Evolutionary conservation across 164 flowering plant species (phyloP), one percentile per base, ranked within the genome.

Genomic region (Aristolochia californica): DNA sequence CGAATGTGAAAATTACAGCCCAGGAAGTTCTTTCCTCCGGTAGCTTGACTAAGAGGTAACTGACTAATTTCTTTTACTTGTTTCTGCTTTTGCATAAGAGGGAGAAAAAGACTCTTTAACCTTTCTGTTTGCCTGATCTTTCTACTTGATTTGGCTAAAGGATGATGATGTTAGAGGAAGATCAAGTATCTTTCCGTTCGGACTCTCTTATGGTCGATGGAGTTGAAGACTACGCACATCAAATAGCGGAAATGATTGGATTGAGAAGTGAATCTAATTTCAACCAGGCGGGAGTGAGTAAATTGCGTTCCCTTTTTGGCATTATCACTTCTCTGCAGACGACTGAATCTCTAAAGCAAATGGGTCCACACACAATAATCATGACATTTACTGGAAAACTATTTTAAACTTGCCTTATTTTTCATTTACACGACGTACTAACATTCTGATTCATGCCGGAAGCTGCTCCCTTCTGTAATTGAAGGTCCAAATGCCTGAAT

Each of bases 221-320:
- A 12, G 72, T 94, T 49, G 96, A 94, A 77, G 99, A 94, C 65
- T 94, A 94, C 68, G 81, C 99, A 0, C 97, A 88, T 78, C 99
- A 90, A 77, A 88, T 94, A 75, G 99, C 99, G 25, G 93, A 86
- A 75, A 94, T 94, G 96, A 88, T 94, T 58, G 97, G 95, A 48
- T 72, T 94, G 57, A 75, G 88, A 67, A 94, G 78, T 68, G 93
- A 83, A 64, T 85, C 96, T 48, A 69, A 77, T 64, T 82, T 94
- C 59, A 57, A 71, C 55, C 77, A 81, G 72, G 93, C 87, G 62
- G 99, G 99, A 65, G 99, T 94, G 68, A 75, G 96, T 82, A 48
- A 23, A 55, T 30, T 17, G 43, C 27, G 40, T 13, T 20, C n/a
- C 28, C 20, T 56, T 24, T 2, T 53, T 28, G 34, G 7, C 34